Evolutionary conservation across 2,329 filamentous ascomycete genomes (phyloP).

Genomic region (Bipolaris gigantea): DNA sequence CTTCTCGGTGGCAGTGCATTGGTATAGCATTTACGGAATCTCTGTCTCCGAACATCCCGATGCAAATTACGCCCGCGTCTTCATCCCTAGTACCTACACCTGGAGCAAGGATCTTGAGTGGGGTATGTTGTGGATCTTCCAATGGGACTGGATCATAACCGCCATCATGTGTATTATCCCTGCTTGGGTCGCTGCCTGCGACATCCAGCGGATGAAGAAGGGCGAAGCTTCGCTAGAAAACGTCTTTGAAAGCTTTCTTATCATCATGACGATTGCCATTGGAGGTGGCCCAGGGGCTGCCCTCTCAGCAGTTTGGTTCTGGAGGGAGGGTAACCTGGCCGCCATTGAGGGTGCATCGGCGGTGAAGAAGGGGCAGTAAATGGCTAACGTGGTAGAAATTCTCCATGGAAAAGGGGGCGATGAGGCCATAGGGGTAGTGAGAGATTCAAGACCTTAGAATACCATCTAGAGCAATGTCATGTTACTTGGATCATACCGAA

Average conservation of each 20-base stretch:
- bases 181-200: constrained; percentile 15
- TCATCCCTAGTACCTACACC: constrained; percentile 13
- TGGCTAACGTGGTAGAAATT: not conserved
- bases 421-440: too few relatives aligned
- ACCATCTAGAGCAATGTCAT: not conserved
- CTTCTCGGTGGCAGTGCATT: constrained; percentile 11
- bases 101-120: constrained; percentile 10
- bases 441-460: not conserved
- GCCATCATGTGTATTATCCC: constrained; percentile 4
- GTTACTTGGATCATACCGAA: not conserved
- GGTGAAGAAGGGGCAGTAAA: constrained; percentile 16
- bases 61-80: constrained; percentile 14
- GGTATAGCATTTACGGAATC: constrained; percentile 15
- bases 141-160: constrained; percentile 24
- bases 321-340: constrained; percentile 20
- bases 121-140: constrained; percentile 22
- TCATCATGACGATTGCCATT: constrained; percentile 6
- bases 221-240: constrained; percentile 10
- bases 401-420: not conserved
- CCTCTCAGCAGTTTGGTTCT: constrained; percentile 20
- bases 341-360: constrained; percentile 12
- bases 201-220: constrained; percentile 16
- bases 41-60: constrained; percentile 14
- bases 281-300: constrained; percentile 17
- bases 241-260: constrained; percentile 12